phyloP scores from a whole-genome alignment of 305 asterid species.

The Fraxinus platypoda region DNA sequence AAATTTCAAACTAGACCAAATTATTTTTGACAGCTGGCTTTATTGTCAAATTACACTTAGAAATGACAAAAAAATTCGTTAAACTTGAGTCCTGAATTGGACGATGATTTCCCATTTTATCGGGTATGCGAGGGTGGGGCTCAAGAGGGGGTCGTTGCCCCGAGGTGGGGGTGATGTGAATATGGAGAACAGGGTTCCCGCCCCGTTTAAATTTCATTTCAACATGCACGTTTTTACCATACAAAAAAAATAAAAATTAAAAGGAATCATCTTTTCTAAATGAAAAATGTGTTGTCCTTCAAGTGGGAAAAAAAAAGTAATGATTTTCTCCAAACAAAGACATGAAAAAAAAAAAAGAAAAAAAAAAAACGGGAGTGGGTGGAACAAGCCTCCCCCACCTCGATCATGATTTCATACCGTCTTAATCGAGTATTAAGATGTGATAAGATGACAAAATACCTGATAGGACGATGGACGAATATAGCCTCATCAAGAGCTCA shows the following conservation, averaged over 20 bases:
- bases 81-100: no score
- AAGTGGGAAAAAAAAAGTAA: no score
- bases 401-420: no score
- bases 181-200: neutral
- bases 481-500: neutral
- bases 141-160: neutral
- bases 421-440: no score
- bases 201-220: neutral
- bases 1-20: neutral
- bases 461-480: neutral
- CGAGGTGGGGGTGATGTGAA: neutral
- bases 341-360: neutral
- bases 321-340: neutral
- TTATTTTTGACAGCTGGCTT: neutral
- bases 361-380: neutral
- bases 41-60: neutral
- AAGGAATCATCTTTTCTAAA: neutral
- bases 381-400: no score
- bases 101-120: neutral
- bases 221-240: neutral
- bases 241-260: no score
- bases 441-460: no score
- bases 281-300: neutral
- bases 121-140: neutral
- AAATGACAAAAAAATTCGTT: neutral